These are phyloP conservation scores for Ceraceosorus bombacis DNA, from an alignment of 1,284 basidiomycete genomes.

Conservation along the genomic window DNA sequence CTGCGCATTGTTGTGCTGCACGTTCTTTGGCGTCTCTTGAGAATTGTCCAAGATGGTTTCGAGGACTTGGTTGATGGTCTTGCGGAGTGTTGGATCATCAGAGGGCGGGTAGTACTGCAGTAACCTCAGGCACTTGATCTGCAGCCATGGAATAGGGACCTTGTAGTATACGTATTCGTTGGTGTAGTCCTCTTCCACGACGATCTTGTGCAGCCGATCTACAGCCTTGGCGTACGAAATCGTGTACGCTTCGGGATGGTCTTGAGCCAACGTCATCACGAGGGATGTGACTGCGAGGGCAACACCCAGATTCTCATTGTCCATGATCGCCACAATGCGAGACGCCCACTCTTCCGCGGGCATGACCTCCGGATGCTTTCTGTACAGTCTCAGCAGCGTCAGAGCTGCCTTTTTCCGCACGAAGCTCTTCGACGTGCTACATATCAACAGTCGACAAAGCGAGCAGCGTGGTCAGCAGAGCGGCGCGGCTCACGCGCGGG, in stretches of 20 bases:
- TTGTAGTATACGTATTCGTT: conserved; percentile 92
- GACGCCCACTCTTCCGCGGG: conserved; percentile 91
- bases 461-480: neutral
- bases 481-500: neutral
- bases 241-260: conserved; percentile 77
- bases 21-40: conserved; percentile 85
- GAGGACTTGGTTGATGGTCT: conserved; percentile 72
- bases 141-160: conserved; percentile 94
- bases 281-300: conserved; percentile 86
- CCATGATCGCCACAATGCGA: conserved; percentile 88
- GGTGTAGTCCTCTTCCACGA: conserved; percentile 80
- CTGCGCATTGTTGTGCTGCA: conserved; percentile 97
- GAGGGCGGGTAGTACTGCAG: conserved; percentile 89
- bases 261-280: conserved; percentile 90
- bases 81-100: conserved; percentile 68
- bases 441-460: conserved; percentile 3
- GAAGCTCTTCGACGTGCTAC: conserved; percentile 81
- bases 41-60: conserved; percentile 87
- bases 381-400: conserved; percentile 81
- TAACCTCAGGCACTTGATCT: conserved; percentile 86
- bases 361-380: conserved; percentile 90
- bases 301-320: conserved; percentile 81
- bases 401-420: conserved; percentile 98
- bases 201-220: conserved; percentile 73
- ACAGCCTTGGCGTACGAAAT: conserved; percentile 92